These are phyloP conservation scores for Musa schizocarpa DNA, from an alignment of 176 grass and related monocot species.

Conservation along the genomic window DNA sequence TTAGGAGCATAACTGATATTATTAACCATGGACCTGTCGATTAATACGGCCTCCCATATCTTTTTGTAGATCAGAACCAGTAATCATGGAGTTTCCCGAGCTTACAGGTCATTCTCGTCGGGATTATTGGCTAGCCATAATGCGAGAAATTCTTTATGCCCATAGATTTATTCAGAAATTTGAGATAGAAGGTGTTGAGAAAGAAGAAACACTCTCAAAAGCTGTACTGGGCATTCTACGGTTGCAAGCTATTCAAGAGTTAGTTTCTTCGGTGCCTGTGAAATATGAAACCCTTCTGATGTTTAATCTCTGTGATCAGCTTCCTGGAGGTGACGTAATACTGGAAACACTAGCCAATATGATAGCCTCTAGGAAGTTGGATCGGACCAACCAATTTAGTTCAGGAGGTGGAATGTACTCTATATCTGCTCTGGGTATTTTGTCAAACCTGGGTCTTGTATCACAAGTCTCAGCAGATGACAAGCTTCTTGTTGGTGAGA, in stretches of 20 bases:
- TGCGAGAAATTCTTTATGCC: conserved; percentile 67
- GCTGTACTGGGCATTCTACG: conserved; percentile 60
- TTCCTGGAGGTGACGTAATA: conserved; percentile 91
- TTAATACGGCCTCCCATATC: background rate
- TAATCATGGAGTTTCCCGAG: conserved; percentile 91
- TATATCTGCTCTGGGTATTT: conserved; percentile 42
- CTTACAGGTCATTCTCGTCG: conserved; percentile 81
- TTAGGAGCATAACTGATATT: background rate
- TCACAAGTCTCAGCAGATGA: conserved; percentile 45
- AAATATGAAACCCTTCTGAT: conserved; percentile 59
- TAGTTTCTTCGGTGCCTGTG: conserved; percentile 35
- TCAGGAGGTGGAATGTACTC: conserved; percentile 54
- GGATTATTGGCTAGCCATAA: conserved; percentile 90
- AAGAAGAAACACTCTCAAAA: conserved; percentile 75
- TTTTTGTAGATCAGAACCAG: conserved; percentile 64
- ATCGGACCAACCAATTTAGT: conserved; percentile 35
- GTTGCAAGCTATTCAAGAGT: conserved; percentile 72
- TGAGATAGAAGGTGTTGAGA: conserved; percentile 51
- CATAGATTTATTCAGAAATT: conserved; percentile 75
- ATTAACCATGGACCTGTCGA: conserved; percentile 15
- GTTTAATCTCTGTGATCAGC: conserved; percentile 92
- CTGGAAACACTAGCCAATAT: conserved; percentile 65
- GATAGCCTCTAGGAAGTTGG: conserved; percentile 42
- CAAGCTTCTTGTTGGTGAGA: conserved; percentile 73
- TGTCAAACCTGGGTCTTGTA: conserved; percentile 75